phyloP scores from a whole-genome alignment of 225 moss, liverwort and hornwort species.

The Rhytidiadelphus loreus region DNA sequence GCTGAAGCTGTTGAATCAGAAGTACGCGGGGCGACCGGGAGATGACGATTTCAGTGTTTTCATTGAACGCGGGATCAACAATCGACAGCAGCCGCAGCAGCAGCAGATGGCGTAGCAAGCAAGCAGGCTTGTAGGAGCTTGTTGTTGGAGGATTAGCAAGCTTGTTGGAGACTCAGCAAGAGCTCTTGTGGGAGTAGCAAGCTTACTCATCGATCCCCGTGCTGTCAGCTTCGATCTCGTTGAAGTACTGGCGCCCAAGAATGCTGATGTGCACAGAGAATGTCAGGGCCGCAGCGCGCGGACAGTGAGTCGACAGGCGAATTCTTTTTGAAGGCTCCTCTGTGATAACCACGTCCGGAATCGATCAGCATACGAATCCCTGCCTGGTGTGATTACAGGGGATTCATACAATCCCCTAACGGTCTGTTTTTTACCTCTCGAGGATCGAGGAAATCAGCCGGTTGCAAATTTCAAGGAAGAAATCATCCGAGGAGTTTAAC shows the following conservation, averaged over 20 bases:
- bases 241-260: background rate
- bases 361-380: background rate
- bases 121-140: background rate
- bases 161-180: background rate
- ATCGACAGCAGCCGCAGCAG: background rate
- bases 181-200: background rate
- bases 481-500: background rate
- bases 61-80: background rate
- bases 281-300: background rate
- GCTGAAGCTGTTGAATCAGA: constrained; percentile 49
- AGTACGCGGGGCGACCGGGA: constrained; percentile 9
- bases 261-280: background rate
- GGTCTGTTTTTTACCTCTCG: no score
- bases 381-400: background rate
- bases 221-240: background rate
- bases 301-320: background rate
- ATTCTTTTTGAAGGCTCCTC: background rate
- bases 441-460: background rate
- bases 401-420: background rate
- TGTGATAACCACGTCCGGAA: no score
- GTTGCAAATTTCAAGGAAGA: background rate
- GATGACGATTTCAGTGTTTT: background rate
- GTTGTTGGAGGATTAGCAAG: background rate
- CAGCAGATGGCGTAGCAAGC: background rate
- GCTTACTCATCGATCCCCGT: background rate